Percentiles rank a stretch among this genome's conserved stretches.
Evolutionary conservation across 2,329 filamentous ascomycete genomes (phyloP).

Genomic region (Dactylellina cionopaga): DNA sequence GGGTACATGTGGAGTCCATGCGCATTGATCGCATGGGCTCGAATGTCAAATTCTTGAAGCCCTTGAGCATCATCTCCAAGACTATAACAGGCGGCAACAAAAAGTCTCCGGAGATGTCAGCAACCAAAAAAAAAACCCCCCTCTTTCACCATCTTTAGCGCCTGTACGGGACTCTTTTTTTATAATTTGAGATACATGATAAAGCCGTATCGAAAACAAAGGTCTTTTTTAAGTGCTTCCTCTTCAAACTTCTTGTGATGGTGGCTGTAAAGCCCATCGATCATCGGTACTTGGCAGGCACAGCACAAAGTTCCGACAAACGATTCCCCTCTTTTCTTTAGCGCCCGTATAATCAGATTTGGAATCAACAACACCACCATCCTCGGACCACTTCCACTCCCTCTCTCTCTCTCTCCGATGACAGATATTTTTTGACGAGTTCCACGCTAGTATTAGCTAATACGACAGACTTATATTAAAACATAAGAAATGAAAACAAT

Average conservation of each 20-base stretch:
- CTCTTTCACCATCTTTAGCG: no score
- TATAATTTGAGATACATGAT: constrained; percentile 47
- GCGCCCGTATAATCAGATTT: constrained; percentile 50
- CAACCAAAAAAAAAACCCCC: no score
- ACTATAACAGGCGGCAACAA: constrained; percentile 7
- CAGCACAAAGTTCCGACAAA: constrained; percentile 47
- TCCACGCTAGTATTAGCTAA: constrained; percentile 15
- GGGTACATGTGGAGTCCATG: constrained; percentile 38
- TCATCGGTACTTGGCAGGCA: constrained; percentile 39
- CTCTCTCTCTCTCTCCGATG: neutral
- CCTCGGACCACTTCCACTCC: constrained; percentile 5
- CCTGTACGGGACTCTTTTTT: no score
- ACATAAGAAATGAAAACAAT: no score
- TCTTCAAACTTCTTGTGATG: no score
- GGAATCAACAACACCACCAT: constrained; percentile 26
- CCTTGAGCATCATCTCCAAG: constrained; percentile 5
- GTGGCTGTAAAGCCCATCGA: constrained; percentile 34
- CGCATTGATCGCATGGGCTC: constrained; percentile 32
- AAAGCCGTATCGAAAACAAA: neutral
- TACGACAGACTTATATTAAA: constrained; percentile 10
- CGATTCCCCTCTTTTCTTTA: constrained; percentile 9
- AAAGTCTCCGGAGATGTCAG: neutral
- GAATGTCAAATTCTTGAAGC: constrained; percentile 50
- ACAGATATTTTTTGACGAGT: constrained; percentile 10
- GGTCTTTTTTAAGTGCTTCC: neutral